Conservation (phyloP, 768 basidiomycete genomes). For the Rhodosporidiobolus sp. region DNA sequence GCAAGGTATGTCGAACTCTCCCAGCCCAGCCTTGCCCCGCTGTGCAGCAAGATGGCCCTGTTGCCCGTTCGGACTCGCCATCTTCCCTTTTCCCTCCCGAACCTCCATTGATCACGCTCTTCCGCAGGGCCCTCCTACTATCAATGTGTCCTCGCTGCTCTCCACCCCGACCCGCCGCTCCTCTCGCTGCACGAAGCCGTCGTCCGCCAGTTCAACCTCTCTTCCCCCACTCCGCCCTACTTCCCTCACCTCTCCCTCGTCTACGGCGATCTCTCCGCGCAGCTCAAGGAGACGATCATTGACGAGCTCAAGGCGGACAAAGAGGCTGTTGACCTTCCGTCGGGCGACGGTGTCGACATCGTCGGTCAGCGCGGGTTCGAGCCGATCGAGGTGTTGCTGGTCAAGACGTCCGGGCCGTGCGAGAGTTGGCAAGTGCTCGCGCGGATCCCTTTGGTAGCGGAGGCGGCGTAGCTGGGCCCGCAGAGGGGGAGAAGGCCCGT, state of each 20-base stretch:
- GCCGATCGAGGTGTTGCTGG: neutral
- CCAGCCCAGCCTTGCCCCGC: too few relatives aligned
- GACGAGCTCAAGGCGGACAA: neutral
- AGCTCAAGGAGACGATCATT: neutral
- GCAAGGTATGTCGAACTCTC: neutral
- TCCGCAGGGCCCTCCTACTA: neutral
- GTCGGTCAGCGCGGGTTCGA: neutral
- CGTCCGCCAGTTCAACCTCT: neutral
- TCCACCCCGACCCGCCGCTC: neutral
- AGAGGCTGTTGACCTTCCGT: neutral
- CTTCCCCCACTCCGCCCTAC: slow-evolving; percentile 10
- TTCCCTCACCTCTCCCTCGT: slow-evolving; percentile 25
- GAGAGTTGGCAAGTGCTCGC: slow-evolving; percentile 10
- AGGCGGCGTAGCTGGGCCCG: neutral
- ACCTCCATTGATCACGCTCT: neutral
- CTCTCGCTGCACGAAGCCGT: slow-evolving; percentile 3
- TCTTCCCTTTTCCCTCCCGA: neutral
- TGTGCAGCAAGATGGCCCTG: too few relatives aligned
- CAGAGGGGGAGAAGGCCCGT: too few relatives aligned
- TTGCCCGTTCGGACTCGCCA: too few relatives aligned
- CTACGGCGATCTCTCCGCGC: slow-evolving; percentile 1
- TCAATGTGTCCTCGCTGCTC: slow-evolving; percentile 21
- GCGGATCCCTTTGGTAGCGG: neutral
- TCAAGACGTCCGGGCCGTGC: neutral
- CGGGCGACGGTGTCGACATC: neutral